Conservation (phyloP, 2,329 filamentous ascomycete genomes). For the Aspergillus sp. region DNA sequence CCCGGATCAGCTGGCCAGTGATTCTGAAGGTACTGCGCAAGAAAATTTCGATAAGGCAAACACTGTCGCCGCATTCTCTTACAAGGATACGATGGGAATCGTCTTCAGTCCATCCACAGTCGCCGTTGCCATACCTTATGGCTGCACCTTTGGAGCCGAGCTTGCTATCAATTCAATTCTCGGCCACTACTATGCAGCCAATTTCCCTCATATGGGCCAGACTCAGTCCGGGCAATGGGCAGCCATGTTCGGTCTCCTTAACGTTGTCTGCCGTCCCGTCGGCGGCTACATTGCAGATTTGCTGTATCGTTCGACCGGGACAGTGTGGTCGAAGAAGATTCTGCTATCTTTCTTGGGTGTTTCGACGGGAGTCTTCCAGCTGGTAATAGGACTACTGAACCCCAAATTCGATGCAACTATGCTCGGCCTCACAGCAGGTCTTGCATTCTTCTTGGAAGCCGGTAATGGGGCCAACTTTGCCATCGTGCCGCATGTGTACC, state of each 20-base stretch:
- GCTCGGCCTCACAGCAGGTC: constrained; percentile 65
- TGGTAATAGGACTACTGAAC: constrained; percentile 56
- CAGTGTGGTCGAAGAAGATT: constrained; percentile 56
- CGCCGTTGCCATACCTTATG: constrained; percentile 46
- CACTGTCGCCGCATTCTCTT: constrained; percentile 52
- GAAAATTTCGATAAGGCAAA: constrained; percentile 48
- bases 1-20: constrained; percentile 15
- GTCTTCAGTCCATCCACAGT: constrained; percentile 52
- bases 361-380: constrained; percentile 48
- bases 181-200: constrained; percentile 49
- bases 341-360: constrained; percentile 49
- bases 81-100: constrained; percentile 53
- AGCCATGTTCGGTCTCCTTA: constrained; percentile 46
- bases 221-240: constrained; percentile 48
- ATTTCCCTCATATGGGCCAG: constrained; percentile 47
- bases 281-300: constrained; percentile 47
- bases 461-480: constrained; percentile 82
- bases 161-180: constrained; percentile 53
- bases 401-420: constrained; percentile 54
- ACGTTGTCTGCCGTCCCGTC: constrained; percentile 39
- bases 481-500: constrained; percentile 77
- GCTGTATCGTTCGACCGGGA: constrained; percentile 43
- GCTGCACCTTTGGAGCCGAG: constrained; percentile 53
- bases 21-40: constrained; percentile 39
- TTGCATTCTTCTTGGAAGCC: constrained; percentile 75